Percentiles rank a stretch among this genome's conserved stretches.
phyloP scores from a whole-genome alignment of 345 rosid genomes.

The Gossypium longicalyx region DNA sequence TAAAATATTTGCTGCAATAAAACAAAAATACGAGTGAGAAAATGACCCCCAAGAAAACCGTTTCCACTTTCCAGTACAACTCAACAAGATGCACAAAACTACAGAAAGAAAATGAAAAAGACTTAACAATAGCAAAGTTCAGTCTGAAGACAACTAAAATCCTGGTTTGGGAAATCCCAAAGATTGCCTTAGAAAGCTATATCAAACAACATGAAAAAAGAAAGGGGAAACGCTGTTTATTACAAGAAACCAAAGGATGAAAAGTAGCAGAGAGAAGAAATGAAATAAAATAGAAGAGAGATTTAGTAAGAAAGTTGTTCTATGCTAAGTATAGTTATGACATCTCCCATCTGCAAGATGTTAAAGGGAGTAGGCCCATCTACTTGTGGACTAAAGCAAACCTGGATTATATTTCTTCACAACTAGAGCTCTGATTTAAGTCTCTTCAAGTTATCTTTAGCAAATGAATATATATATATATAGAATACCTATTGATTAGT shows the following conservation, averaged over 20 bases:
- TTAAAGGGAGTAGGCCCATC: background rate
- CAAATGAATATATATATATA: background rate
- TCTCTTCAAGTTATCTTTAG: background rate
- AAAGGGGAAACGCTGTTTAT: background rate
- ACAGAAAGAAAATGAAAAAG: conserved; percentile 26
- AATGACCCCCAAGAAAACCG: conserved; percentile 7
- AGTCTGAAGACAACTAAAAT: background rate
- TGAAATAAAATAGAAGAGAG: conserved; percentile 3
- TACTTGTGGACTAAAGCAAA: conserved; percentile 13
- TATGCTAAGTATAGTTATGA: background rate
- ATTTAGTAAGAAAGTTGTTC: background rate
- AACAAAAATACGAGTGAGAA: background rate
- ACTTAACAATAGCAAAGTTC: conserved; percentile 12
- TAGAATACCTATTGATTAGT: background rate
- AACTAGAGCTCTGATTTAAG: background rate
- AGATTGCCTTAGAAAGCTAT: background rate
- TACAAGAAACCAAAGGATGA: conserved; percentile 8
- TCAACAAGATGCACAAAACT: conserved; percentile 11
- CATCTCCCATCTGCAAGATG: background rate
- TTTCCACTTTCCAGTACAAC: background rate
- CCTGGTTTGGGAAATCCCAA: background rate
- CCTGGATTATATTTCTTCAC: background rate
- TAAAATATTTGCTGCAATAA: background rate
- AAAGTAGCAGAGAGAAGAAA: background rate
- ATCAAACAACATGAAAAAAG: conserved; percentile 13